A percentile compares a stretch with the other conserved stretches of the same genome.
Conservation (phyloP, 2,329 filamentous ascomycete genomes). For the Orbilia brochopaga region DNA sequence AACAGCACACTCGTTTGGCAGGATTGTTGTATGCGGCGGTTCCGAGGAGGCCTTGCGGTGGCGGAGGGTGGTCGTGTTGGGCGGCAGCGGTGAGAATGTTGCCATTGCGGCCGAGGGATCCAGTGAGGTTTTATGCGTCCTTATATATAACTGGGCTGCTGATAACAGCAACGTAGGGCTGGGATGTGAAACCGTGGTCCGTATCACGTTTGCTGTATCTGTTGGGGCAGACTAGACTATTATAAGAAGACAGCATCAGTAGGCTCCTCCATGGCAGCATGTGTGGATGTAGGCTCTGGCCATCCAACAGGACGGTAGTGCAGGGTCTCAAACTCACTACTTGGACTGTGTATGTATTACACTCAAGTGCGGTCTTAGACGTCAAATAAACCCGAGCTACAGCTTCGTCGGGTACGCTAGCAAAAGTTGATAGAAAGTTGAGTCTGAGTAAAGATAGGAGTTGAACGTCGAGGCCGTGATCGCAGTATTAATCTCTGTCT, state of each 20-base stretch:
- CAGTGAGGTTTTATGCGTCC: neutral
- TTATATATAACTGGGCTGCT: constrained; percentile 1
- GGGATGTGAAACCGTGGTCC: constrained; percentile 6
- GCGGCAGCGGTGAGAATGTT: neutral
- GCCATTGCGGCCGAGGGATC: neutral
- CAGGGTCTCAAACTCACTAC: too few species aligned
- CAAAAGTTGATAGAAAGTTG: too few species aligned
- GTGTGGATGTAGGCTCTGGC: too few species aligned
- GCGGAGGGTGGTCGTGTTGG: neutral
- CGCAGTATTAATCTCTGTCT: too few species aligned
- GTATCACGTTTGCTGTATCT: neutral
- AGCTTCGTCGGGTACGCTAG: too few species aligned
- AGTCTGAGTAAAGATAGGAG: too few species aligned
- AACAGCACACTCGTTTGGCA: neutral
- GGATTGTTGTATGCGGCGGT: neutral
- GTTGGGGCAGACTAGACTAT: neutral
- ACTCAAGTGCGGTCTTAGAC: too few species aligned
- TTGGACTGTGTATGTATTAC: too few species aligned
- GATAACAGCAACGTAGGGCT: constrained; percentile 2
- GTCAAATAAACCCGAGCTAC: too few species aligned
- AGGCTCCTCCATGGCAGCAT: too few species aligned
- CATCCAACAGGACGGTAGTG: too few species aligned
- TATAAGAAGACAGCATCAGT: neutral
- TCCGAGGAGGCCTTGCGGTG: constrained; percentile 10
- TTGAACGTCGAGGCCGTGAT: too few species aligned